phyloP scores from a whole-genome alignment of 2,329 filamentous ascomycete species.

The Sporothrix sp. region DNA sequence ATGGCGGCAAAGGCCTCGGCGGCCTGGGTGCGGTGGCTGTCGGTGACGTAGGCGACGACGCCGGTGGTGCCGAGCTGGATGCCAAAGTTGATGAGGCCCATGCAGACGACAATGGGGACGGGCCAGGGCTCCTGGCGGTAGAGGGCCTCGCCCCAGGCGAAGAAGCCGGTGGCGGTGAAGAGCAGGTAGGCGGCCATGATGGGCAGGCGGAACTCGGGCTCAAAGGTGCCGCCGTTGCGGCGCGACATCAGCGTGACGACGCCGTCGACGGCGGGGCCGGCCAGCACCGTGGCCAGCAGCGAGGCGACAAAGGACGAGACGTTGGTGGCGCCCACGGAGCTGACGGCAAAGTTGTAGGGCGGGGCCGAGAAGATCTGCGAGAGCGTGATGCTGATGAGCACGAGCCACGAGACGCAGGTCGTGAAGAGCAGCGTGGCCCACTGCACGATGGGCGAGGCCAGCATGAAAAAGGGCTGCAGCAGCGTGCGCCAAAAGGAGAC shows the following conservation, averaged over 20 bases:
- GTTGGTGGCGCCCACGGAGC: conserved; percentile 26
- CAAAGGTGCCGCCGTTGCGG: conserved; percentile 28
- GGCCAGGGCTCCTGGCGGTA: conserved; percentile 21
- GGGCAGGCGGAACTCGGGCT: conserved; percentile 31
- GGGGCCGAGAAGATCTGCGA: conserved; percentile 29
- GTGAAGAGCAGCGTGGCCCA: conserved; percentile 32
- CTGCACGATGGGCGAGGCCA: conserved; percentile 27
- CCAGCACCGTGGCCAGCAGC: conserved; percentile 24
- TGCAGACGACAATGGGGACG: conserved; percentile 26
- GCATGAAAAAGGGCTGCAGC: conserved; percentile 27
- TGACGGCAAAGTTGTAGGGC: conserved; percentile 29
- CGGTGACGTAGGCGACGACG: conserved; percentile 29
- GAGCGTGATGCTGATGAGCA: conserved; percentile 24
- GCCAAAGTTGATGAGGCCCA: conserved; percentile 25
- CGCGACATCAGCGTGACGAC: conserved; percentile 26
- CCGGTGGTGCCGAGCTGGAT: conserved; percentile 30
- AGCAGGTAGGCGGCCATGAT: conserved; percentile 27
- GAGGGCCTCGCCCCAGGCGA: conserved; percentile 24
- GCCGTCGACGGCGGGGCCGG: conserved; percentile 28
- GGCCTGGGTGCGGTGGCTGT: conserved; percentile 30
- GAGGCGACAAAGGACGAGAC: conserved; percentile 27
- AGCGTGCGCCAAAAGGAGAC: conserved; percentile 29
- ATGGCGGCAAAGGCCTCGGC: conserved; percentile 30
- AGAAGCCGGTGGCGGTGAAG: conserved; percentile 30
- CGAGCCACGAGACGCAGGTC: conserved; percentile 27